Percentiles rank a stretch among this genome's conserved stretches.
Conservation (phyloP, 805 yeast species). For the Kluyveromyces dobzhanskii region DNA sequence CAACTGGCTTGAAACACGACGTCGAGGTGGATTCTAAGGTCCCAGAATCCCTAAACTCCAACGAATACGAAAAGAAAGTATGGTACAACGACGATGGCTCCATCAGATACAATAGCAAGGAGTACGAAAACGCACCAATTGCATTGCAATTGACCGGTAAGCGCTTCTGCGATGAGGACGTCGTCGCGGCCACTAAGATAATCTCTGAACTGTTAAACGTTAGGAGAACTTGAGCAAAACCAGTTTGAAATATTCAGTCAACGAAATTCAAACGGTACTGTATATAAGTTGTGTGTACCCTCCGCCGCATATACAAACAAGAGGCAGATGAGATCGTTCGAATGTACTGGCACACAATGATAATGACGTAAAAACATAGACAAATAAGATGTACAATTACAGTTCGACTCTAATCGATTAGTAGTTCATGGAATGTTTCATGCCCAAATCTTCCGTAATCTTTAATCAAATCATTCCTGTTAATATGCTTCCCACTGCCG, state of each 20-base stretch:
- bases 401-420: conserved; percentile 6
- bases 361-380: too few species aligned
- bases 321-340: too few species aligned
- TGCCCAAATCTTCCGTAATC: conserved; percentile 8
- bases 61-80: conserved; percentile 17
- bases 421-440: conserved; percentile 9
- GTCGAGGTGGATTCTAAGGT: conserved; percentile 35
- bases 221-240: too few species aligned
- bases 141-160: conserved; percentile 43
- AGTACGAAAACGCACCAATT: conserved; percentile 40
- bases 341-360: too few species aligned
- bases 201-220: conserved; percentile 28
- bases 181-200: conserved; percentile 38
- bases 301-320: too few species aligned
- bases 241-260: too few species aligned
- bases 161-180: conserved; percentile 42
- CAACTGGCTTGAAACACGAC: conserved; percentile 54
- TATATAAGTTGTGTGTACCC: too few species aligned
- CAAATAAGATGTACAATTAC: too few species aligned
- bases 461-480: conserved; percentile 4
- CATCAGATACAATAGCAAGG: conserved; percentile 26
- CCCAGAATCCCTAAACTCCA: conserved; percentile 10
- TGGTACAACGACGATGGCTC: conserved; percentile 16
- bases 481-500: background rate
- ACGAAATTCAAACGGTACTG: too few species aligned